A percentile compares a stretch with the other conserved stretches of the same genome.
phyloP scores from a whole-genome alignment of 2,329 filamentous ascomycete species.

The Verticillium albo-atrum region DNA sequence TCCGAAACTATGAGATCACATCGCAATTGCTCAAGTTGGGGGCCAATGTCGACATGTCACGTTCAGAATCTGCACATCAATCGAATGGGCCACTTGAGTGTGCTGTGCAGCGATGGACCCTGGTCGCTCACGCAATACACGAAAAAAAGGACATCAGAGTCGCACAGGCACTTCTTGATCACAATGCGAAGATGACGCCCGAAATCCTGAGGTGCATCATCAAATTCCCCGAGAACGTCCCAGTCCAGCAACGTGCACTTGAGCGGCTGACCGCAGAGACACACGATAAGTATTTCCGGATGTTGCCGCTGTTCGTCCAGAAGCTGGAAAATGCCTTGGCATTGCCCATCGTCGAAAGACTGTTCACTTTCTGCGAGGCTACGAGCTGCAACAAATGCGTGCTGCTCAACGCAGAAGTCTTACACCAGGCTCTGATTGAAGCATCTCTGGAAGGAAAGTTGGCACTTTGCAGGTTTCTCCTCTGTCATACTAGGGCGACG shows the following conservation, averaged over 20 bases:
- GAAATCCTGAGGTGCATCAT: rapidly evolving
- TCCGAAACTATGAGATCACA: not conserved
- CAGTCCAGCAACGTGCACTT: not conserved
- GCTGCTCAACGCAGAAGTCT: not conserved
- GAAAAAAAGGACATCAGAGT: not conserved
- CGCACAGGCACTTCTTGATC: not conserved
- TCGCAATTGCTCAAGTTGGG: not conserved
- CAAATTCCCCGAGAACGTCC: not conserved
- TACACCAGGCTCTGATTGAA: not conserved
- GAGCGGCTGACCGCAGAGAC: not conserved
- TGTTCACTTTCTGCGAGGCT: not conserved
- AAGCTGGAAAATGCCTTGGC: not conserved
- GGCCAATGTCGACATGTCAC: not conserved
- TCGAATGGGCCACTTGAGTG: too few species aligned
- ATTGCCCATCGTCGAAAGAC: not conserved
- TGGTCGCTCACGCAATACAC: not conserved
- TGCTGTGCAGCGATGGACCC: not conserved
- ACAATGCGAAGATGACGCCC: not conserved
- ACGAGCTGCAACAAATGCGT: not conserved
- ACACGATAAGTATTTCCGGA: not conserved
- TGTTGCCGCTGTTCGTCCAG: not conserved
- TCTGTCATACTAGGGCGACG: not conserved
- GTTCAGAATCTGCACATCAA: not conserved
- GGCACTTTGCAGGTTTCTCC: not conserved
- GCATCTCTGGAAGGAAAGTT: not conserved